phyloP scores from a whole-genome alignment of 805 yeast species.

The Aciculoconidium aculeatum region DNA sequence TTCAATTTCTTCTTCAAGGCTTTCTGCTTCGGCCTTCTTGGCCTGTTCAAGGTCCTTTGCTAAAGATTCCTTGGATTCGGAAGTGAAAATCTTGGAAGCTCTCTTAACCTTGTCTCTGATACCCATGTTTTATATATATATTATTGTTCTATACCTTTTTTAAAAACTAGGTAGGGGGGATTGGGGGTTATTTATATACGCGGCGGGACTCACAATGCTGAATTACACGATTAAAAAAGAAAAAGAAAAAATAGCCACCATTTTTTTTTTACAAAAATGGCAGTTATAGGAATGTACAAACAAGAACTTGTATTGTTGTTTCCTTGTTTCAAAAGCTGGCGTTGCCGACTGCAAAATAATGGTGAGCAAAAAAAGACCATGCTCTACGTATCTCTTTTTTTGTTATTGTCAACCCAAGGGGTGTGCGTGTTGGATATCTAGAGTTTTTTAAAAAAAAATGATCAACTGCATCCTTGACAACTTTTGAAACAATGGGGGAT shows the following conservation, averaged over 20 bases:
- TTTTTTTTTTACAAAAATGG: no score
- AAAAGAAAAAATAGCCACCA: neutral
- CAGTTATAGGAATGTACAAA: no score
- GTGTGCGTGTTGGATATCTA: no score
- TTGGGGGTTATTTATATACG: slow-evolving; percentile 5
- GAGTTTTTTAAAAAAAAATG: no score
- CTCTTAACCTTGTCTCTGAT: slow-evolving; percentile 34
- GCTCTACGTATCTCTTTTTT: no score
- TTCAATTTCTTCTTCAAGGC: slow-evolving; percentile 13
- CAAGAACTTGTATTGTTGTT: no score
- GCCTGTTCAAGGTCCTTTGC: slow-evolving; percentile 6
- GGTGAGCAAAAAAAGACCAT: no score
- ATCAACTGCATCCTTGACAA: no score
- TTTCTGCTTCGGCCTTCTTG: slow-evolving; percentile 3
- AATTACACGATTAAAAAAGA: neutral
- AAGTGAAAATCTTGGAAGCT: slow-evolving; percentile 29
- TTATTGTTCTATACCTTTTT: neutral
- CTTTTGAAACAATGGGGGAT: no score
- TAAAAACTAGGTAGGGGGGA: slow-evolving; percentile 1
- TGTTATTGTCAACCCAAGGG: no score
- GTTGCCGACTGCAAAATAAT: no score
- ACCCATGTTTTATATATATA: slow-evolving; percentile 32
- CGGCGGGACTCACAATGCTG: neutral
- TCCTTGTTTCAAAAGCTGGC: no score
- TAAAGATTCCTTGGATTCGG: slow-evolving; percentile 22